Conservation (phyloP, 176 grass and related monocot species). For the Aegilops umbellulata region DNA sequence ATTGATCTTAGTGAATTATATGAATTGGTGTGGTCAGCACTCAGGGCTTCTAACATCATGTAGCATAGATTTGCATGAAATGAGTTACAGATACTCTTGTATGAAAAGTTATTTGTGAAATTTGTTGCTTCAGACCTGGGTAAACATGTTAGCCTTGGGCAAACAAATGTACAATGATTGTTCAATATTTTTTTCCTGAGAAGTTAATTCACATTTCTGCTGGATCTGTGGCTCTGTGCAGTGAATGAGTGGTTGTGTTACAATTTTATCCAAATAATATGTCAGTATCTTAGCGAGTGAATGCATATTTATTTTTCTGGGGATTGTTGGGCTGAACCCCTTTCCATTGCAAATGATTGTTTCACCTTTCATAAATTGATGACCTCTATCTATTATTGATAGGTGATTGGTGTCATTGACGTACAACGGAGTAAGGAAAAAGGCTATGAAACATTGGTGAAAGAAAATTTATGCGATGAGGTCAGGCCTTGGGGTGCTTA, state of each 20-base stretch:
- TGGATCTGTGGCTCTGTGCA: not conserved
- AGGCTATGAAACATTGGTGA: constrained; percentile 91
- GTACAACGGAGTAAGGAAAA: constrained; percentile 84
- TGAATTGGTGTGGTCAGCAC: not conserved
- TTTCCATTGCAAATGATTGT: no score
- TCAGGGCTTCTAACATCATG: not conserved
- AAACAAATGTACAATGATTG: not conserved
- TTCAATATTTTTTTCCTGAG: not conserved
- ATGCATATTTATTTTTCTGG: not conserved
- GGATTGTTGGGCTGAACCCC: no score
- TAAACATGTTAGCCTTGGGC: not conserved
- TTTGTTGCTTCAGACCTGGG: not conserved
- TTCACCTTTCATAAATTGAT: not conserved
- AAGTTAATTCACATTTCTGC: not conserved
- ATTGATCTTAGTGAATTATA: constrained; percentile 7
- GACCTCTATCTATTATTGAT: constrained; percentile 24
- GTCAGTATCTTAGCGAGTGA: not conserved
- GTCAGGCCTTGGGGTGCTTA: constrained; percentile 40
- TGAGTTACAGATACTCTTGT: not conserved
- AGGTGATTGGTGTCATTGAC: constrained; percentile 93
- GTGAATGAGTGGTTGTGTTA: not conserved
- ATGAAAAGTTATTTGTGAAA: not conserved
- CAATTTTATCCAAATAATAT: not conserved
- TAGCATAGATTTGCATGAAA: constrained; percentile 1
- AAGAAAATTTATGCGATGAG: constrained; percentile 94